phyloP scores from a whole-genome alignment of 345 rosid species.

The Ceriops decandra region DNA sequence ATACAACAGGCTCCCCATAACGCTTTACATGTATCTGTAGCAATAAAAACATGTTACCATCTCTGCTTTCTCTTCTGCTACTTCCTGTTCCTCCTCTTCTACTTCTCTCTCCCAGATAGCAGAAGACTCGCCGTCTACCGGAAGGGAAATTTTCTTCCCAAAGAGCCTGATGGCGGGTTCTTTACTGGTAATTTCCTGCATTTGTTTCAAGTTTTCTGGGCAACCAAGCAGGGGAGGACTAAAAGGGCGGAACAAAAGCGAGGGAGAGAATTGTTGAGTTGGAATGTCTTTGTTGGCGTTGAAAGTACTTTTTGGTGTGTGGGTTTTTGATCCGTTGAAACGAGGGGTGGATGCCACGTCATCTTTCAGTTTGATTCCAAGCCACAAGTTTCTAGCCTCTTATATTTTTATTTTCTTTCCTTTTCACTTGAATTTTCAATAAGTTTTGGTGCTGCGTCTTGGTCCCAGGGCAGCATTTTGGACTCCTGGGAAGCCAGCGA shows the following conservation, averaged over 20 bases:
- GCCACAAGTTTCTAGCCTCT: conserved; percentile 88
- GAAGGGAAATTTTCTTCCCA: conserved; percentile 62
- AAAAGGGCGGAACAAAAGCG: conserved; percentile 5
- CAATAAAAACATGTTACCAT: conserved; percentile 39
- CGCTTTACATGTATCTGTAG: neutral
- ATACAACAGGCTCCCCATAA: neutral
- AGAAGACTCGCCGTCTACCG: conserved; percentile 25
- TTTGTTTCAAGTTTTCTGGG: conserved; percentile 26
- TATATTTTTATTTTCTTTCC: conserved; percentile 39
- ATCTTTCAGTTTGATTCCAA: conserved; percentile 51
- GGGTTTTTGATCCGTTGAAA: conserved; percentile 64
- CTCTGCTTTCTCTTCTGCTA: conserved; percentile 21
- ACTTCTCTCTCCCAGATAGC: conserved; percentile 8
- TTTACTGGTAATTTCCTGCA: conserved; percentile 36
- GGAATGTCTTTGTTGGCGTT: conserved; percentile 26
- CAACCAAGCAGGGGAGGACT: conserved; percentile 20
- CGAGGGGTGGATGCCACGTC: conserved; percentile 67
- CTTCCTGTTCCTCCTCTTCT: conserved; percentile 20
- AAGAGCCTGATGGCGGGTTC: conserved; percentile 74
- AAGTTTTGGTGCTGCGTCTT: too few species aligned
- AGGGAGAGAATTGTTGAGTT: conserved; percentile 23
- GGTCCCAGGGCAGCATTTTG: too few species aligned
- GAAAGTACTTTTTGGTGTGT: conserved; percentile 14
- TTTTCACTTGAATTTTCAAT: neutral
- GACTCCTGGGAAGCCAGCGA: too few species aligned